Evolutionary conservation across 2,329 filamentous ascomycete genomes (phyloP).

Genomic region (Coleophoma crateriformis): DNA sequence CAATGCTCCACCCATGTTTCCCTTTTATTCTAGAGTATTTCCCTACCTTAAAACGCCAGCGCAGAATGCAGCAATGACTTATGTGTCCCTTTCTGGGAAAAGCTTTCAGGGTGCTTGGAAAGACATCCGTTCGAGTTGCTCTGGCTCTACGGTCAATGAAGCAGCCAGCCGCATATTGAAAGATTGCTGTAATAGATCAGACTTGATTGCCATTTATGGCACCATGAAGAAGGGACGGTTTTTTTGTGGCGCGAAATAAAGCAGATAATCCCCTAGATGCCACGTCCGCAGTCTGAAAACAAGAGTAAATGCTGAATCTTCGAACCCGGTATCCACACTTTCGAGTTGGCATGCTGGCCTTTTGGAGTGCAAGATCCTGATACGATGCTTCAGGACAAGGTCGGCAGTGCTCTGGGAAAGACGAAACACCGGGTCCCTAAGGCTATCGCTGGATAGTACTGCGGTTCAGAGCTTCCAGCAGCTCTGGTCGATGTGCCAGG

Average conservation of each 20-base stretch:
- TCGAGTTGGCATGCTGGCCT: slow-evolving; percentile 2
- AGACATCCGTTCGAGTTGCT: not conserved
- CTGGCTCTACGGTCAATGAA: slow-evolving; percentile 13
- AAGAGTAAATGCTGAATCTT: not conserved
- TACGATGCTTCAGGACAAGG: not conserved
- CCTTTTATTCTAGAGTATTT: not conserved
- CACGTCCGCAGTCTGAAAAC: slow-evolving; percentile 7
- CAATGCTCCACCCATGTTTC: not conserved
- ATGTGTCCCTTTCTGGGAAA: not conserved
- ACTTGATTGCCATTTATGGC: slow-evolving; percentile 28
- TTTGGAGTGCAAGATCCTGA: not conserved
- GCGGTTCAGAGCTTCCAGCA: slow-evolving; percentile 78
- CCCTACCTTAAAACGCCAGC: not conserved
- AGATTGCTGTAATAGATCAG: slow-evolving; percentile 22
- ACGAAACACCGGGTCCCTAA: slow-evolving; percentile 29
- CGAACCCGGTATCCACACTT: slow-evolving; percentile 21
- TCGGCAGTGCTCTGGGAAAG: slow-evolving; percentile 6
- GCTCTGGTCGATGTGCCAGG: slow-evolving; percentile 73
- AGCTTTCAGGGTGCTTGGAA: not conserved
- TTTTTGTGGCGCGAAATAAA: slow-evolving; percentile 16
- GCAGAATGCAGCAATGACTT: not conserved
- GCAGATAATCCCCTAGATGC: slow-evolving; percentile 15
- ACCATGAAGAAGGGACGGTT: slow-evolving; percentile 18
- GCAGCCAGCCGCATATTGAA: slow-evolving; percentile 16
- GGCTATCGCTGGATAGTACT: slow-evolving; percentile 40